Conservation (phyloP, 192 early-diverging fungal species). For the Entomortierella beljakovae region DNA sequence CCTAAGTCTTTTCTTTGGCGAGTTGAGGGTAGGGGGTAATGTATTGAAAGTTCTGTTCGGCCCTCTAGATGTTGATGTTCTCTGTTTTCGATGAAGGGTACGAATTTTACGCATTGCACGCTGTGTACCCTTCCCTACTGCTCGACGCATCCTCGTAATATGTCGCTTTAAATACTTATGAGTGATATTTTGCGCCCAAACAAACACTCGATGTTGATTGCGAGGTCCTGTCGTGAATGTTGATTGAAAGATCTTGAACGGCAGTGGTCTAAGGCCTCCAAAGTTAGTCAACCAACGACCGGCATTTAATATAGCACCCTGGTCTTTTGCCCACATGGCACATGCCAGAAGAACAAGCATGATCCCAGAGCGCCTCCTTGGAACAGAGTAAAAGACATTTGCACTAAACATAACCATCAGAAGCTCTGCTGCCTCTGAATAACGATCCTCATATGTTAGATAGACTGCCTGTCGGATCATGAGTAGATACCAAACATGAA, state of each 20-base stretch:
- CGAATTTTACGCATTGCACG: conserved; percentile 7
- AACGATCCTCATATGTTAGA: conserved; percentile 46
- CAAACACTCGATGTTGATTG: conserved; percentile 15
- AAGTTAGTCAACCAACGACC: conserved; percentile 29
- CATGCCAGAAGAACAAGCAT: conserved; percentile 42
- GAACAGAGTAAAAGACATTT: conserved; percentile 34
- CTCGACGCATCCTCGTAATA: conserved; percentile 21
- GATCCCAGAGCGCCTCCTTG: conserved; percentile 47
- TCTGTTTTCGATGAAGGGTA: background rate
- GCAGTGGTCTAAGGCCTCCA: conserved; percentile 36
- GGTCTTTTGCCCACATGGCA: conserved; percentile 49
- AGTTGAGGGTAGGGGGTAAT: background rate
- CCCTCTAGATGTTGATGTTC: background rate
- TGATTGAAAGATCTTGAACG: conserved; percentile 23
- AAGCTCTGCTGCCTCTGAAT: conserved; percentile 32
- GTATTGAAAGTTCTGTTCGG: conserved; percentile 1
- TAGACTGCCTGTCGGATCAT: conserved; percentile 49
- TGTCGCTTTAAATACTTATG: conserved; percentile 29
- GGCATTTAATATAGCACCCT: conserved; percentile 22
- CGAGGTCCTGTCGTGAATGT: conserved; percentile 24
- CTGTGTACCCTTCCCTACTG: conserved; percentile 5
- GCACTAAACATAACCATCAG: conserved; percentile 42
- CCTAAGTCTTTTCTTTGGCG: conserved; percentile 12
- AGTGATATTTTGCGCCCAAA: conserved; percentile 36
- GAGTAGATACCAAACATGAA: conserved; percentile 44